A percentile compares a stretch with the other conserved stretches of the same genome.
Conservation (phyloP, 306 rosid species). For the Rosa persica region DNA sequence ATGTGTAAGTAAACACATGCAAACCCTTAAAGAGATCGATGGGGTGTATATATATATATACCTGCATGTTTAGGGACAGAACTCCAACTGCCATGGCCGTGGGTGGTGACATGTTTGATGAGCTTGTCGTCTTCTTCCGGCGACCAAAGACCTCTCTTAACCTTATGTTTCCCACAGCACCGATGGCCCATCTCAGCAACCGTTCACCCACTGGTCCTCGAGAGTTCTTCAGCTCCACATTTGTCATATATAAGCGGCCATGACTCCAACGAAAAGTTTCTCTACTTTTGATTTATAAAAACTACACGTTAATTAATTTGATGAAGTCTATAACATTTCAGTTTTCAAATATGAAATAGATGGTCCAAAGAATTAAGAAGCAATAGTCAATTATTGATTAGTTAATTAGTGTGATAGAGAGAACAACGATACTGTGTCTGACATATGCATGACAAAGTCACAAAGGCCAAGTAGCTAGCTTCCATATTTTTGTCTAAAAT, state of each 20-base stretch:
- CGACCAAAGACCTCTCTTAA: conserved; percentile 59
- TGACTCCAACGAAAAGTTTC: conserved; percentile 17
- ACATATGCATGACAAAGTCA: conserved; percentile 13
- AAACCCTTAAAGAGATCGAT: neutral
- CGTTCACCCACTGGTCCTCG: neutral
- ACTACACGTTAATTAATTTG: conserved; percentile 1
- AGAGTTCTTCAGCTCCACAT: neutral
- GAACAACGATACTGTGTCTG: neutral
- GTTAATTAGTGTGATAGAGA: neutral
- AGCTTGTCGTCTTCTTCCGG: conserved; percentile 66
- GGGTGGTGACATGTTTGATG: conserved; percentile 36
- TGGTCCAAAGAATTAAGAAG: neutral
- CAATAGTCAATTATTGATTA: neutral
- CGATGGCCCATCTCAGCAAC: conserved; percentile 31
- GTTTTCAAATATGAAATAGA: neutral
- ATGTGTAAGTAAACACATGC: too few relatives aligned
- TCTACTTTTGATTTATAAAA: conserved; percentile 2
- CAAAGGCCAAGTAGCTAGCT: neutral
- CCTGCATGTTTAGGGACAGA: conserved; percentile 60
- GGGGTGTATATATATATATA: neutral
- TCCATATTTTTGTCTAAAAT: neutral
- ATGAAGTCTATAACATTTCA: neutral
- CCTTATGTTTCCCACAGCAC: conserved; percentile 55
- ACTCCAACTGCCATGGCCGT: conserved; percentile 59
- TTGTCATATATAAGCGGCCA: conserved; percentile 4